Evolutionary conservation across 768 basidiomycete species (phyloP).

Genomic region (Pleurotus eryngii): DNA sequence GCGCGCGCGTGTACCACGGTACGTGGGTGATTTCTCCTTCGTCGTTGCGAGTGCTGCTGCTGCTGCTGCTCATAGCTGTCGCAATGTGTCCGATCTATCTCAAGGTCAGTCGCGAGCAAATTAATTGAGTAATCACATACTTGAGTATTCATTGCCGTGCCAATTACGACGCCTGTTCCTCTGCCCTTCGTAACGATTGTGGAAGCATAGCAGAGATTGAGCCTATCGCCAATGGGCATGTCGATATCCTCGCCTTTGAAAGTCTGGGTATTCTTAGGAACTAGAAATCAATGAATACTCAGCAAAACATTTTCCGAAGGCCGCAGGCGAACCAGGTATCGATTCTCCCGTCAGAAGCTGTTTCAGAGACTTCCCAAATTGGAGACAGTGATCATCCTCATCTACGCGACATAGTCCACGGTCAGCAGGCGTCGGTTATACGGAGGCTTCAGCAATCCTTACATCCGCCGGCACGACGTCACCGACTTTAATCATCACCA

Average conservation of each 20-base stretch:
- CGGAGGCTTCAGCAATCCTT: background rate
- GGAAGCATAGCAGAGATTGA: constrained; percentile 3
- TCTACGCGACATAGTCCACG: background rate
- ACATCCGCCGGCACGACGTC: constrained; percentile 6
- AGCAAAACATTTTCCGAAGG: background rate
- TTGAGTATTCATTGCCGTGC: constrained; percentile 4
- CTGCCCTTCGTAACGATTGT: constrained; percentile 6
- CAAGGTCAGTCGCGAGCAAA: background rate
- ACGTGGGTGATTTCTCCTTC: background rate
- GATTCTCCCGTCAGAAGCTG: constrained; percentile 4
- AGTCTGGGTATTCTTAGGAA: constrained; percentile 6
- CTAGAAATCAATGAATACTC: background rate
- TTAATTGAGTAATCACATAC: background rate
- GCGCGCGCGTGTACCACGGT: background rate
- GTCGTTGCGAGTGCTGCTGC: background rate
- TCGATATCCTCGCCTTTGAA: constrained; percentile 5
- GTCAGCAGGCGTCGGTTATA: too few species aligned
- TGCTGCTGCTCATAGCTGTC: background rate
- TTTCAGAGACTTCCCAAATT: constrained; percentile 4
- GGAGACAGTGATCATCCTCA: constrained; percentile 3
- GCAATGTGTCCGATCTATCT: constrained; percentile 4
- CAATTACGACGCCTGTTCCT: constrained; percentile 2
- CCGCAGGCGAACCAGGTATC: background rate
- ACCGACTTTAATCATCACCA: constrained; percentile 7
- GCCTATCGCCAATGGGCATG: constrained; percentile 2